A percentile compares a stretch with the other conserved stretches of the same genome.
These are phyloP conservation scores for Oryza glaberrima DNA, from an alignment of 176 grass and related monocot genomes.

Conservation along the genomic window DNA sequence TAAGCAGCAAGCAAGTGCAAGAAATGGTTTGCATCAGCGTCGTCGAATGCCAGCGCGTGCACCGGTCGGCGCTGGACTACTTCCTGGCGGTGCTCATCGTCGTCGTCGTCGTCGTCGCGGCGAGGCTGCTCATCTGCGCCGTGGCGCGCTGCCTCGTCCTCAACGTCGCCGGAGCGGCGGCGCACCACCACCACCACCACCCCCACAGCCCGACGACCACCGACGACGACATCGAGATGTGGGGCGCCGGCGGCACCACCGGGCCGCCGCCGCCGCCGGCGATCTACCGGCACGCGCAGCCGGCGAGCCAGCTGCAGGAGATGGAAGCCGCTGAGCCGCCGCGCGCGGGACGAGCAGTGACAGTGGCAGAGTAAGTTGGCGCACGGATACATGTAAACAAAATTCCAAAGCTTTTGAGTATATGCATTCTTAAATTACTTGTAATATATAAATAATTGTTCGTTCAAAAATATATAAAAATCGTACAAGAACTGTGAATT, in stretches of 20 bases:
- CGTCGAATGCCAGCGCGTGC: conserved; percentile 30
- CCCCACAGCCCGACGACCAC: conserved; percentile 32
- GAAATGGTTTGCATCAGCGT: conserved; percentile 53
- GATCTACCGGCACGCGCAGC: conserved; percentile 27
- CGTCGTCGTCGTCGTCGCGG: conserved; percentile 30
- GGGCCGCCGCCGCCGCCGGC: background rate
- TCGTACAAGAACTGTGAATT: too few species aligned
- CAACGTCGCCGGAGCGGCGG: background rate
- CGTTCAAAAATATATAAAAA: too few species aligned
- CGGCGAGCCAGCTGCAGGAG: background rate
- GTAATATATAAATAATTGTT: too few species aligned
- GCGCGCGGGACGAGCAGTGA: background rate
- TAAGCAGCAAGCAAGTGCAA: background rate
- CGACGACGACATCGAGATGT: conserved; percentile 46
- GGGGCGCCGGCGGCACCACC: conserved; percentile 21
- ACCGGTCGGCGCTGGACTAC: conserved; percentile 50
- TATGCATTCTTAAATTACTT: background rate
- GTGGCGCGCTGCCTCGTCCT: conserved; percentile 40
- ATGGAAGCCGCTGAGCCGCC: background rate
- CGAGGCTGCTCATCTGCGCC: conserved; percentile 41
- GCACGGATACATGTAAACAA: too few species aligned
- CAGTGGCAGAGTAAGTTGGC: background rate
- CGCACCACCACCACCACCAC: conserved; percentile 32
- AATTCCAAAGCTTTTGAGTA: background rate
- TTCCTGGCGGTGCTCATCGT: conserved; percentile 41